These are phyloP conservation scores for Trichoderma brevicompactum DNA, from an alignment of 2,329 filamentous ascomycete genomes.

Conservation along the genomic window DNA sequence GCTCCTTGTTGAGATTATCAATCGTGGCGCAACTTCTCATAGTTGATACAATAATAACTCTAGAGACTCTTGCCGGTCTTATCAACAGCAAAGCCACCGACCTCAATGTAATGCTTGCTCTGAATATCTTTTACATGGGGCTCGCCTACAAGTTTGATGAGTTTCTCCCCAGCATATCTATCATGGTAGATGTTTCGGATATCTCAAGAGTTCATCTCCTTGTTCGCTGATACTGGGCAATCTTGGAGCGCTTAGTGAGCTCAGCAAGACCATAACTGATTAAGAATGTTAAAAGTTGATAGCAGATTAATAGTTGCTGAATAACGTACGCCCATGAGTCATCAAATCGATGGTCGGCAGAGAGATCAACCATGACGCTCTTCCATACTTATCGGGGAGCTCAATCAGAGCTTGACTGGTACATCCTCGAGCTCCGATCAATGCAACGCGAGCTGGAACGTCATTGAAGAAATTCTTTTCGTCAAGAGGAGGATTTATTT, in stretches of 20 bases:
- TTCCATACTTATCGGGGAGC: constrained; percentile 79
- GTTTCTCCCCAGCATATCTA: constrained; percentile 91
- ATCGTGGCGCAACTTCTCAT: constrained; percentile 70
- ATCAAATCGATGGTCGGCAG: constrained; percentile 95
- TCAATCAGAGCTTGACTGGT: constrained; percentile 90
- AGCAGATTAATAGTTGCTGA: too few species aligned
- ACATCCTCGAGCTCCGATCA: constrained; percentile 92
- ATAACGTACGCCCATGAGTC: constrained; percentile 52
- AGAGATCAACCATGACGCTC: constrained; percentile 87
- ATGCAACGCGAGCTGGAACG: constrained; percentile 75
- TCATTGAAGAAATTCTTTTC: constrained; percentile 86
- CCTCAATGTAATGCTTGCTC: constrained; percentile 86
- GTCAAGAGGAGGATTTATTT: constrained; percentile 83
- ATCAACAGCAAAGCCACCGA: constrained; percentile 69
- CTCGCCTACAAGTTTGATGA: constrained; percentile 91
- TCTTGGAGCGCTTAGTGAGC: constrained; percentile 74
- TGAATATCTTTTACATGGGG: constrained; percentile 84
- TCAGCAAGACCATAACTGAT: constrained; percentile 79
- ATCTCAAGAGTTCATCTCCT: constrained; percentile 87
- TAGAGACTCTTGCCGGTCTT: constrained; percentile 1
- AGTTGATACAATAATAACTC: background rate
- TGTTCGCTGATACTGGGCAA: constrained; percentile 80
- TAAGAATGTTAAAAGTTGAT: too few species aligned
- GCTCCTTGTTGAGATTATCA: constrained; percentile 92
- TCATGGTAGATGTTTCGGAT: constrained; percentile 96